These are phyloP conservation scores for Mycena sp. DNA, from an alignment of 1,284 basidiomycete genomes.

Conservation along the genomic window DNA sequence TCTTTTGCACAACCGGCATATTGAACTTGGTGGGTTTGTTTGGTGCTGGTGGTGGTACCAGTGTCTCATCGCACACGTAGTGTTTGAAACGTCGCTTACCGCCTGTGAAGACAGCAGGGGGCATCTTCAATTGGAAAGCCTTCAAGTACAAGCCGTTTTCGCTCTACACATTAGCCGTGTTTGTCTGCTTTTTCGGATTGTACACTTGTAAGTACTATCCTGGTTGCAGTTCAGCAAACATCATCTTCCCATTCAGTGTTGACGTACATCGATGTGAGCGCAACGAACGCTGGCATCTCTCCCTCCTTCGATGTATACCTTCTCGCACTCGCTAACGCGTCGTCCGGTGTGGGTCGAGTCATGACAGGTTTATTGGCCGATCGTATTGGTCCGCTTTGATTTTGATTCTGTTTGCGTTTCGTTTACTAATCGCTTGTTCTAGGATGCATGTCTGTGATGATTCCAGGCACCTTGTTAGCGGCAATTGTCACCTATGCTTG, in stretches of 20 bases:
- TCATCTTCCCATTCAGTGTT: constrained; percentile 44
- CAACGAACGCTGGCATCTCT: constrained; percentile 49
- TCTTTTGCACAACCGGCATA: constrained; percentile 49
- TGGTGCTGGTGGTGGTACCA: neutral
- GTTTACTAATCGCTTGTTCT: neutral
- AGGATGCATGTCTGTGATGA: constrained; percentile 61
- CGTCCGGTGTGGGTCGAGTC: constrained; percentile 54
- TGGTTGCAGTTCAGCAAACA: neutral
- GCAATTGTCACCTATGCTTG: constrained; percentile 60
- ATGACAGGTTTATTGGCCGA: constrained; percentile 52
- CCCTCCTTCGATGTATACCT: constrained; percentile 58
- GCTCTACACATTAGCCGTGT: constrained; percentile 53
- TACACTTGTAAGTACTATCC: constrained; percentile 58
- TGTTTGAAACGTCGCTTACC: constrained; percentile 58
- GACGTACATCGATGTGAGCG: constrained; percentile 59
- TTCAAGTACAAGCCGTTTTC: constrained; percentile 58
- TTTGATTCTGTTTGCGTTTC: neutral
- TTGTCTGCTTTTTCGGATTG: constrained; percentile 65
- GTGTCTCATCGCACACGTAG: neutral
- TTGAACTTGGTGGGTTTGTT: constrained; percentile 47
- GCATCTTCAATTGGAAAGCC: constrained; percentile 57
- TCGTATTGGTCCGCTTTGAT: constrained; percentile 44
- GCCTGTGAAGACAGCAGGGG: constrained; percentile 55
- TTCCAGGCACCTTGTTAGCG: constrained; percentile 55
- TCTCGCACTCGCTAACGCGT: constrained; percentile 58